Conservation (phyloP, 495 filamentous ascomycete species). For the Aspergillus coremiiformis region DNA sequence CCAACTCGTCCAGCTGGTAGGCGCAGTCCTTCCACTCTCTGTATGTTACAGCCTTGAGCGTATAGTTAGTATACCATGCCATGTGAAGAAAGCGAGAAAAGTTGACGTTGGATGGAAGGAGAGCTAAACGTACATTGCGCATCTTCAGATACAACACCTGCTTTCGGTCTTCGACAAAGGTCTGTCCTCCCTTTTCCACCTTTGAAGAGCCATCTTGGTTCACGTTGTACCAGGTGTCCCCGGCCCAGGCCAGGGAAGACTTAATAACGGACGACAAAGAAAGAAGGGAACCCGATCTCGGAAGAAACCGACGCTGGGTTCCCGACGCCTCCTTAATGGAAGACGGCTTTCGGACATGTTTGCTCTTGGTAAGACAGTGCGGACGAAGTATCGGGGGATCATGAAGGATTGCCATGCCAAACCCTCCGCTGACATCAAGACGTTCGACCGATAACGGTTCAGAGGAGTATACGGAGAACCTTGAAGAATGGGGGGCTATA, state of each 20-base stretch:
- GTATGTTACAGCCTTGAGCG: constrained; percentile 50
- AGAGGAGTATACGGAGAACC: too few relatives aligned
- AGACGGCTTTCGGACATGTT: constrained; percentile 5
- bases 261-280: constrained; percentile 32
- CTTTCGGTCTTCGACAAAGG: constrained; percentile 49
- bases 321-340: background rate
- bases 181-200: constrained; percentile 44
- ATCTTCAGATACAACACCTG: constrained; percentile 57
- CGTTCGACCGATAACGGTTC: background rate
- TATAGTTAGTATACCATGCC: background rate
- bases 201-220: constrained; percentile 51
- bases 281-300: constrained; percentile 27
- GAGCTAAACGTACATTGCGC: constrained; percentile 44
- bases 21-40: constrained; percentile 61
- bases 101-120: background rate
- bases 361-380: constrained; percentile 21
- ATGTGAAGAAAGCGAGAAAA: background rate
- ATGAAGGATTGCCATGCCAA: constrained; percentile 29
- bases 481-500: too few relatives aligned
- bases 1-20: constrained; percentile 68
- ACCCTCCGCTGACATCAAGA: constrained; percentile 3
- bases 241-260: constrained; percentile 35
- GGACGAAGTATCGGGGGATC: constrained; percentile 30
- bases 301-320: constrained; percentile 14
- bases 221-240: constrained; percentile 37